Conservation (phyloP, 2,329 filamentous ascomycete species). For the Neofusicoccum sp. region DNA sequence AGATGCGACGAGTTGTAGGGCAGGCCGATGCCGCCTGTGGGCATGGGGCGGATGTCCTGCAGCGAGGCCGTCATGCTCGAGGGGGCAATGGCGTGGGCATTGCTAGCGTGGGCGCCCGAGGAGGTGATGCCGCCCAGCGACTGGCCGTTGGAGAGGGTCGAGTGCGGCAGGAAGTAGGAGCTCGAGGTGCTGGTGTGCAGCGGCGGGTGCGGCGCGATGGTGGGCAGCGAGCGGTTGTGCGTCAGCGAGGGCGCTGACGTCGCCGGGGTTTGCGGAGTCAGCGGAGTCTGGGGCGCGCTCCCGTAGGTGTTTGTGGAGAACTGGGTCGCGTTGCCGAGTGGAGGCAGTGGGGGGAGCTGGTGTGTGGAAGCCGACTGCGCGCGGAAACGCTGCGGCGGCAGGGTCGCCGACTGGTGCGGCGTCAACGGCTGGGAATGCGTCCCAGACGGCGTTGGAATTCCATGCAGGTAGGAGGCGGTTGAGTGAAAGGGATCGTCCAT, state of each 20-base stretch:
- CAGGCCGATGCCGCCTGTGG: conserved; percentile 39
- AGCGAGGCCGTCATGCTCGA: conserved; percentile 29
- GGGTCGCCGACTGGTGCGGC: conserved; percentile 14
- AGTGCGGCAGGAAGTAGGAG: conserved; percentile 32
- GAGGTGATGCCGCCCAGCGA: conserved; percentile 32
- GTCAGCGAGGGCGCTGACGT: conserved; percentile 28
- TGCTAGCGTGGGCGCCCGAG: conserved; percentile 35
- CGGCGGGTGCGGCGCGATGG: conserved; percentile 35
- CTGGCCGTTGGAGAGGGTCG: conserved; percentile 33
- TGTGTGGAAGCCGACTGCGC: conserved; percentile 18
- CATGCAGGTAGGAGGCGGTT: conserved; percentile 16
- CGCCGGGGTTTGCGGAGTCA: conserved; percentile 32
- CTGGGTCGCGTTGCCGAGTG: conserved; percentile 18
- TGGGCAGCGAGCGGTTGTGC: conserved; percentile 32
- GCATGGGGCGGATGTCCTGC: conserved; percentile 42
- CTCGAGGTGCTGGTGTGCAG: conserved; percentile 38
- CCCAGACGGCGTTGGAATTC: conserved; percentile 18
- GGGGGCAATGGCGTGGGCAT: conserved; percentile 30
- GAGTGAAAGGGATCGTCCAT: conserved; percentile 19
- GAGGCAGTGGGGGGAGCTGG: conserved; percentile 20
- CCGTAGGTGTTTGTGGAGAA: conserved; percentile 20
- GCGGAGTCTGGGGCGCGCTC: conserved; percentile 29
- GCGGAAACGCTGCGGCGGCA: conserved; percentile 19
- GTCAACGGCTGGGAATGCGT: conserved; percentile 19
- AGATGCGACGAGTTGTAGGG: conserved; percentile 35